Base-by-base conservation (phyloP, 805 yeast species). In the Sungouiella thailandica region DNA sequence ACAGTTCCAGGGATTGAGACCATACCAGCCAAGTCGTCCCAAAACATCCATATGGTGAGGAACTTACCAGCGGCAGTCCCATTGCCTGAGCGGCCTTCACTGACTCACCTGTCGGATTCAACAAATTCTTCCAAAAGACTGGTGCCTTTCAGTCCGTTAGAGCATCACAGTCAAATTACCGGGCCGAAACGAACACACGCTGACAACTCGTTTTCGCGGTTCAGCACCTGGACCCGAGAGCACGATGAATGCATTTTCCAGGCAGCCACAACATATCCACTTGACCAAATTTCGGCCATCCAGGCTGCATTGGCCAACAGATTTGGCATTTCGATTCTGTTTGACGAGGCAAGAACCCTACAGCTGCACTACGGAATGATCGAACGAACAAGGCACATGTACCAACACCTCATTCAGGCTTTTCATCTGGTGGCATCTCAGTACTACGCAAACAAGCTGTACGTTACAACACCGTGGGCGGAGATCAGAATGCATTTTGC, bases 401-500 rank as follows among this genome's bases (percentile, higher is more conserved):
- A 35, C 32, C 26, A 26, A 26, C 34, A 38, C 36, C 37, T 34
- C 34, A 46, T 37, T 28, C 39, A 38, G 25, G 27, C 33, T 14
- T 46, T 46, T 29, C 40, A 30, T 23, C 36, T 33, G 32, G 41
- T 39, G 31, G 48, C 43, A 2, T 14, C 36, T 5, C 28, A 22
- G n/a, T 25, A 35, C 31, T 31, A 34, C 24, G 35, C 30, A 12
- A 32, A 34, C 25, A 23, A 30, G 23, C 12, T 23, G 10, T 41
- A 41, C 29, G 46, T 36, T 14, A 39, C 40, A 5, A 25, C 34
- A 19, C 48, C 50, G 11, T 46, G 50, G 50, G 34, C 39, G 4
- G 41, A 41, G 12, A 23, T 46, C 17, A 39, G 41, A 4, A 25
- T 25, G 15, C 38, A 38, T 16, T 39, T 37, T 18, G 29, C 35